Base-by-base conservation (phyloP, 2,329 filamentous ascomycete genomes). In the Macrophomina tecta region DNA sequence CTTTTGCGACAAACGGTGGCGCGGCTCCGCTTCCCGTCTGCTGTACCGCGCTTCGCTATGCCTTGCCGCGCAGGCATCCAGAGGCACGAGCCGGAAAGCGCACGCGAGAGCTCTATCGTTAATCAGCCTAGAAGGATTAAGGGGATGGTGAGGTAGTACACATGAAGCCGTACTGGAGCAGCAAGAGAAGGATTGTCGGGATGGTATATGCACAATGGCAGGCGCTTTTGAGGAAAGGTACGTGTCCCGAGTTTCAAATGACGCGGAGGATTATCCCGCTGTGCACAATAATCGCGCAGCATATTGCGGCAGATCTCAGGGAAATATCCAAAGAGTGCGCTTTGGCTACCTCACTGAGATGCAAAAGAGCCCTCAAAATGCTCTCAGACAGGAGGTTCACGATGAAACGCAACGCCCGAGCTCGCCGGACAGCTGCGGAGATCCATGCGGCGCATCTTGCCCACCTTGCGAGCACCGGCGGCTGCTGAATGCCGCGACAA, bases 381-480 rank as follows among this genome's bases (percentile, higher is more conserved):
- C 56, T 61, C 56, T 32, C 42, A 61, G 56, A 61, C 56, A 61
- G 56, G 56, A 61, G 56, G 56, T 8, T 46, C 23, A 58, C 23
- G 40, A 61, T 61, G 56, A 61, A 61, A 61, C 56, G 40, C 56
- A 61, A 61, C 40, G 56, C 56, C 30, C 56, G 40, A 61, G 56
- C 56, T 61, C 48, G 56, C 56, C 40, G 42, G 56, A 23, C 56
- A 61, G 56, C 56, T 34, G 40, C 56, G 40, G 56, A 52, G 45
- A 63, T 46, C 60, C 46, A 38, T 51, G 60, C 60, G 60, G 60
- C 60, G 42, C 60, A 52, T 63, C 60, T 63, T 40, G 46, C 40
- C 55, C 56, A 45, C 56, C 11, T 61, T 46, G 38, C 36, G 36
- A n/a, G 55, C 16, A 38, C 55, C 55, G 38, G 56, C 30, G 7